These are phyloP conservation scores for Cytospora leucostoma DNA, from an alignment of 2,329 filamentous ascomycete genomes.

Conservation along the genomic window DNA sequence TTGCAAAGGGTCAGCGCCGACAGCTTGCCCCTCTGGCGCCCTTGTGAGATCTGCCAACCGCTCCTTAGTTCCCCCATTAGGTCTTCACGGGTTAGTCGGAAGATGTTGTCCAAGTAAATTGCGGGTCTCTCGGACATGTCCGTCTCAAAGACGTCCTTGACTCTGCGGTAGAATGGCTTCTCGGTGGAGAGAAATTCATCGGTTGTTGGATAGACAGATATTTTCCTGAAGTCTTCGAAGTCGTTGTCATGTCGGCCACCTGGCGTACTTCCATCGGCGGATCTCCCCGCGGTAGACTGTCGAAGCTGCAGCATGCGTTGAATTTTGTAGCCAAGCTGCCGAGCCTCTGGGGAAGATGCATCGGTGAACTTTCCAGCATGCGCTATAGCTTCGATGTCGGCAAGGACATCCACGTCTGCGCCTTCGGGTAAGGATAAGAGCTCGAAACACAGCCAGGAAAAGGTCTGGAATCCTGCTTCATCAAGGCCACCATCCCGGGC, in stretches of 20 bases:
- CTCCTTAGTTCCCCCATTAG: slow-evolving; percentile 67
- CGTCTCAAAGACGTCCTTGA: slow-evolving; percentile 49
- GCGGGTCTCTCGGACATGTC: slow-evolving; percentile 41
- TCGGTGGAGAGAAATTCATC: slow-evolving; percentile 62
- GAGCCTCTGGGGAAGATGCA: slow-evolving; percentile 33
- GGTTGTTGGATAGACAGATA: slow-evolving; percentile 65
- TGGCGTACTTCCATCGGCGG: slow-evolving; percentile 38
- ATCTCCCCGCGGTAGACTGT: slow-evolving; percentile 27
- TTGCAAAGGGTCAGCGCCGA: slow-evolving; percentile 41
- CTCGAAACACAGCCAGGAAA: slow-evolving; percentile 53
- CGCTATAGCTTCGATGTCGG: slow-evolving; percentile 31
- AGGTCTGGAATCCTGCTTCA: slow-evolving; percentile 37
- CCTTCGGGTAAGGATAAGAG: slow-evolving; percentile 43
- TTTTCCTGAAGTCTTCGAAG: slow-evolving; percentile 58
- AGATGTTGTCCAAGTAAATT: slow-evolving; percentile 69
- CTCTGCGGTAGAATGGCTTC: slow-evolving; percentile 56
- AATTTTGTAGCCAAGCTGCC: slow-evolving; percentile 38
- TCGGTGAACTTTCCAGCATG: slow-evolving; percentile 34
- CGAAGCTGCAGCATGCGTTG: slow-evolving; percentile 41
- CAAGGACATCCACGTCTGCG: slow-evolving; percentile 29
- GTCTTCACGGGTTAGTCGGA: slow-evolving; percentile 70
- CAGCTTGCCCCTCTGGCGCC: slow-evolving; percentile 49
- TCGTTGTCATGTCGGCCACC: slow-evolving; percentile 78
- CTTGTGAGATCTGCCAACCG: slow-evolving; percentile 55
- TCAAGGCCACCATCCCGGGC: slow-evolving; percentile 37